Evolutionary conservation across 2,329 filamentous ascomycete genomes (phyloP), one percentile per base, ranked within the genome.

Genomic region (Neonectria sp.): DNA sequence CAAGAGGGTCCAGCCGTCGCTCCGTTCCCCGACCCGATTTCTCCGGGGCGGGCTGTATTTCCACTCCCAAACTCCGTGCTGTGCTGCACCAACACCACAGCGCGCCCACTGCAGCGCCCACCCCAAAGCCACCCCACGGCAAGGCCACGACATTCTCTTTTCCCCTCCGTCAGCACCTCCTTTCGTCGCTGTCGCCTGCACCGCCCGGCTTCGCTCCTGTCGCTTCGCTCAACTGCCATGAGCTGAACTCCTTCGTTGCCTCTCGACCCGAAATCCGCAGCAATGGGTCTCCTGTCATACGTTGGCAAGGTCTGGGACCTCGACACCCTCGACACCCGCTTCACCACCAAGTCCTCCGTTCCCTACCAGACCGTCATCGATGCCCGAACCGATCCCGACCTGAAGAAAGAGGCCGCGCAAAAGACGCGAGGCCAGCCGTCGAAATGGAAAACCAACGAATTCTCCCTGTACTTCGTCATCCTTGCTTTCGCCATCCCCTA

Each of bases 361-460:
- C 89, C 94, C 40, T 91, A 92, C 79, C 86, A 87, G 76, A 82
- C 86, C 45, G 83, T 88, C 63, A 80, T 88, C 67, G 87, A 90
- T 75, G 81, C 85, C 68, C 84, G 86, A 48, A 70, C 79, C 68
- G 84, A 88, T 69, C 76, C 83, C 31, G 75, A 80, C 64, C 61
- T 75, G 73, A 78, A 78, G 61, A 74, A 70, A 65, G 72, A 79
- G 61, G 64, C 76, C 46, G 60, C 73, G 15, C 61, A 74, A 60
- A 85, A 85, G 79, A 83, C 78, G 53, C 81, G 79, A 68, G 78
- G 80, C 62, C 85, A 88, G 68, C 89, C 90, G 40, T 88, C 95
- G 49, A 92, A 89, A 90, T 99, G 95, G 95, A 89, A 87, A 27
- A 97, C 95, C 0, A 87, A 88, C 3, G 96, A 99, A 82, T 98